Percentiles rank a stretch among this genome's conserved stretches.
These are phyloP conservation scores for Cardiospermum halicacabum DNA, from an alignment of 345 rosid genomes.

Conservation along the genomic window DNA sequence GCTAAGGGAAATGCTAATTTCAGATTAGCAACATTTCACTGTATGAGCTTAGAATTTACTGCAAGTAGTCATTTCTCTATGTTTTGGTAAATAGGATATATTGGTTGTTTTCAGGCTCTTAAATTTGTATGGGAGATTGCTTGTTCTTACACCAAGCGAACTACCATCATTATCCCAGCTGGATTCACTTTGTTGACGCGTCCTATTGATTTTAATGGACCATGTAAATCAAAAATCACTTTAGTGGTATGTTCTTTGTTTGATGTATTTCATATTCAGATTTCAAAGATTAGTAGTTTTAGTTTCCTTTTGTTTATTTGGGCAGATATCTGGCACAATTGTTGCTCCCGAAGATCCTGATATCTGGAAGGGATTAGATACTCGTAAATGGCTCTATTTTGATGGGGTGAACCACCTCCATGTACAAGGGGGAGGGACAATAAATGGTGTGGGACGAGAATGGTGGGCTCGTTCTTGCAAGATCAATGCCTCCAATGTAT, in stretches of 20 bases:
- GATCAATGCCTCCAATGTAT: slow-evolving; percentile 46
- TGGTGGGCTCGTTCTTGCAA: slow-evolving; percentile 95
- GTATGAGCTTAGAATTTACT: background rate
- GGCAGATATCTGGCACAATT: slow-evolving; percentile 71
- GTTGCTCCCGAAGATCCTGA: slow-evolving; percentile 75
- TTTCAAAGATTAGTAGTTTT: slow-evolving; percentile 3
- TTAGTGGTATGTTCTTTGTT: slow-evolving; percentile 42
- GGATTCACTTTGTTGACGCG: slow-evolving; percentile 46
- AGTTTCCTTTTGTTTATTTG: slow-evolving; percentile 1
- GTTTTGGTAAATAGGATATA: background rate
- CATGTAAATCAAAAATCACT: slow-evolving; percentile 75
- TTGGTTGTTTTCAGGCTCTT: slow-evolving; percentile 48
- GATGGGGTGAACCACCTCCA: slow-evolving; percentile 66
- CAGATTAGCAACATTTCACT: background rate
- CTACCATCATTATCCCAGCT: slow-evolving; percentile 50
- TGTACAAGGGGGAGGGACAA: slow-evolving; percentile 69
- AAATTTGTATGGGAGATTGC: slow-evolving; percentile 63
- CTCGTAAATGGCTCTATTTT: slow-evolving; percentile 74
- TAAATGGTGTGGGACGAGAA: slow-evolving; percentile 73
- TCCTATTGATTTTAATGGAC: slow-evolving; percentile 68
- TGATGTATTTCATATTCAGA: background rate
- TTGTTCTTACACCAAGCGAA: slow-evolving; percentile 52
- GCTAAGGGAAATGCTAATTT: background rate
- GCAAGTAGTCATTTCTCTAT: background rate
- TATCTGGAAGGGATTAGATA: slow-evolving; percentile 68